Evolutionary conservation across 2,329 filamentous ascomycete genomes (phyloP).

Genomic region (Tolypocladium guangdongense): DNA sequence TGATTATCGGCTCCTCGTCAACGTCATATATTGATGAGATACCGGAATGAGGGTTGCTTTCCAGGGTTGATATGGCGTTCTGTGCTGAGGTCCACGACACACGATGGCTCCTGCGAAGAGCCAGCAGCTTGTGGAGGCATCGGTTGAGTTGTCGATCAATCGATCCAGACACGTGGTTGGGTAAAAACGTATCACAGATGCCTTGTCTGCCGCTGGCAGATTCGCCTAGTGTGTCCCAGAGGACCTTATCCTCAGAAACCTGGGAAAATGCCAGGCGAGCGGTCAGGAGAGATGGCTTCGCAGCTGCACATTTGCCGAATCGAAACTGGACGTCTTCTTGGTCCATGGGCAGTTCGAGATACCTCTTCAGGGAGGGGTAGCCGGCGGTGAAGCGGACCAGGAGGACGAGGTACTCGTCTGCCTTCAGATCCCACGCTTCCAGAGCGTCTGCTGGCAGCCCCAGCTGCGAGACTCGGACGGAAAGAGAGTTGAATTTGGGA

Average conservation of each 20-base stretch:
- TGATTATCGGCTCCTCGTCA: background rate
- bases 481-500: conserved; percentile 46
- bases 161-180: background rate
- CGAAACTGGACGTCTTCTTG: conserved; percentile 39
- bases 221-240: background rate
- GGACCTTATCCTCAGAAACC: conserved; percentile 15
- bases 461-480: conserved; percentile 58
- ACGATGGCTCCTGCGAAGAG: background rate
- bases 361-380: conserved; percentile 49
- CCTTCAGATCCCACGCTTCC: conserved; percentile 63
- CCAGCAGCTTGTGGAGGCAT: background rate
- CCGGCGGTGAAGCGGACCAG: conserved; percentile 53
- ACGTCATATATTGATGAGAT: background rate
- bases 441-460: conserved; percentile 64
- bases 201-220: conserved; percentile 2
- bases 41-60: no score
- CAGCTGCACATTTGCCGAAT: conserved; percentile 58
- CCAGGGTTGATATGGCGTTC: background rate
- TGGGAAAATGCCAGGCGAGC: conserved; percentile 38
- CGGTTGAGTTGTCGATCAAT: background rate
- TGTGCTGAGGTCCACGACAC: conserved; percentile 1
- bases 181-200: conserved; percentile 1
- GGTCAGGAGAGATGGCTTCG: conserved; percentile 55
- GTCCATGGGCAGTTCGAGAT: conserved; percentile 30
- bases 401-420: conserved; percentile 60